Evolutionary conservation across 805 yeast genomes (phyloP).

Genomic region (Teunomyces aglyptinius): DNA sequence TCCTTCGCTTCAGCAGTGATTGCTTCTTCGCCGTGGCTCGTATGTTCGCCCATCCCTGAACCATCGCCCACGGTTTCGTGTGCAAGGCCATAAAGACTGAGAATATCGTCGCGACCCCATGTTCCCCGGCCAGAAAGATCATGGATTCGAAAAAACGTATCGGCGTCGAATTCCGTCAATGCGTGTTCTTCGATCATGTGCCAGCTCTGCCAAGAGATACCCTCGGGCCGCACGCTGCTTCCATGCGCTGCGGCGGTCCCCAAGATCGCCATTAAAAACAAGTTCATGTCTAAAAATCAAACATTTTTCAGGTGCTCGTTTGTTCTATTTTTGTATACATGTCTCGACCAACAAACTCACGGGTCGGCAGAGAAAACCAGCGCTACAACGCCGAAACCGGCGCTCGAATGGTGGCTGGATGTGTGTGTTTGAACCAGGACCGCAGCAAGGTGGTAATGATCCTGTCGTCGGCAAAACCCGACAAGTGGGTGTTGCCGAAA

Average conservation of each 20-base stretch:
- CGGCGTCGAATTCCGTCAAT: slow-evolving; percentile 68
- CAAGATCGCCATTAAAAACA: slow-evolving; percentile 2
- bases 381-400: slow-evolving; percentile 60
- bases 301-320: neutral
- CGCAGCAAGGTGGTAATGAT: slow-evolving; percentile 71
- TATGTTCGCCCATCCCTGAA: slow-evolving; percentile 83
- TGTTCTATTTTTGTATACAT: neutral
- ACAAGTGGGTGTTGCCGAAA: slow-evolving; percentile 87
- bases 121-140: slow-evolving; percentile 62
- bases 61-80: slow-evolving; percentile 83
- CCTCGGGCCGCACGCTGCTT: slow-evolving; percentile 38
- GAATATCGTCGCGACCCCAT: slow-evolving; percentile 60
- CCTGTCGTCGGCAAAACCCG: slow-evolving; percentile 65
- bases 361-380: slow-evolving; percentile 61
- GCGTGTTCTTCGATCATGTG: slow-evolving; percentile 92
- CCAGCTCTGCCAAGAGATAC: slow-evolving; percentile 74
- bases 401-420: slow-evolving; percentile 91
- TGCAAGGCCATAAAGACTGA: slow-evolving; percentile 76
- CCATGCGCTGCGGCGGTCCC: slow-evolving; percentile 8
- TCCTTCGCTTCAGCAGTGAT: slow-evolving; percentile 55
- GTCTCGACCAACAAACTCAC: slow-evolving; percentile 10
- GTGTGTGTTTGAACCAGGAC: slow-evolving; percentile 64
- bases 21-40: slow-evolving; percentile 49
- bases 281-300: neutral
- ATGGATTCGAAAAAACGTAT: slow-evolving; percentile 76